Conservation (phyloP, 306 rosid genomes). For the Pyrus communis region DNA sequence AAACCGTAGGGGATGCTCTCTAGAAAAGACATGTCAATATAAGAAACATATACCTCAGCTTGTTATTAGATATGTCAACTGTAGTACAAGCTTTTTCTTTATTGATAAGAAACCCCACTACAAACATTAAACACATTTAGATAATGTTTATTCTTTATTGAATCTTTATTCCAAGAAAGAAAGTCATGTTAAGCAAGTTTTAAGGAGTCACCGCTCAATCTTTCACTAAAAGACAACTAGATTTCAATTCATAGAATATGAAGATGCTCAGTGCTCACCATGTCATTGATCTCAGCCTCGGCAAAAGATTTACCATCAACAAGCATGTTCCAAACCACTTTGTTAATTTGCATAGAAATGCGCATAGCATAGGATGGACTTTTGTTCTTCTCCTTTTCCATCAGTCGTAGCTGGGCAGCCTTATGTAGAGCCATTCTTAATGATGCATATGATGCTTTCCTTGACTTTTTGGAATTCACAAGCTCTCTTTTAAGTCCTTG, state of each 20-base stretch:
- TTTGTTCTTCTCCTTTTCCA: constrained; percentile 95
- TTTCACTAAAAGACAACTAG: neutral
- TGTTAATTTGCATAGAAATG: constrained; percentile 82
- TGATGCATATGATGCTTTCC: constrained; percentile 81
- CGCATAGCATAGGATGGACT: constrained; percentile 98
- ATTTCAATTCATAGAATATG: neutral
- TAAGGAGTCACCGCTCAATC: neutral
- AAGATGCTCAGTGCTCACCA: constrained; percentile 51
- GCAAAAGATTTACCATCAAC: constrained; percentile 98
- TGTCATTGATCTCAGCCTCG: constrained; percentile 90
- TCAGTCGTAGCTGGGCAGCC: constrained; percentile 80
- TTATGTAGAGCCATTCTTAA: constrained; percentile 78
- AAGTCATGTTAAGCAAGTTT: neutral
- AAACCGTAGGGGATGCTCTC: no score
- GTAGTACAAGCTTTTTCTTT: neutral
- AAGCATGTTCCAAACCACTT: constrained; percentile 98
- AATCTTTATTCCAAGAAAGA: neutral
- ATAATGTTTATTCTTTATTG: neutral
- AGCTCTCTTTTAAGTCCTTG: constrained; percentile 87
- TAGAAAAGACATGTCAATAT: no score
- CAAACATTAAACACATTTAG: neutral
- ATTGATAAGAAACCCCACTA: neutral
- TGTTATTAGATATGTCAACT: neutral
- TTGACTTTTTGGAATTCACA: constrained; percentile 62
- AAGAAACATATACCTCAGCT: neutral